These are phyloP conservation scores for Gaeumannomyces sp. DNA, from an alignment of 2,329 filamentous ascomycete species.

Conservation along the genomic window DNA sequence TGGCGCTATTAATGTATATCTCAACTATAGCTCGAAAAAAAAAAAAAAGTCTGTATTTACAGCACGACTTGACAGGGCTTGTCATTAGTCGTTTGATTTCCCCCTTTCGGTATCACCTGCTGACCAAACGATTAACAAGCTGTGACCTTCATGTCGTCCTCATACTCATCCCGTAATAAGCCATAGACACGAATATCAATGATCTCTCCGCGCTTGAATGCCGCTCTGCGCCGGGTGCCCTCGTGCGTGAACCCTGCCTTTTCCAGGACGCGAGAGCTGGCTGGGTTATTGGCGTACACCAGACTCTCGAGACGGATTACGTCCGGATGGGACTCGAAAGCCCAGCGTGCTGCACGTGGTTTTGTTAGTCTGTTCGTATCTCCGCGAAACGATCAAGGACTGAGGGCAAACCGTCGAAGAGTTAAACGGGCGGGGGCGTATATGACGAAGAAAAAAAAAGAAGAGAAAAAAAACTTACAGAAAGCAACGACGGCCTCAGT, in stretches of 20 bases:
- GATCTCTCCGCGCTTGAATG: constrained; percentile 34
- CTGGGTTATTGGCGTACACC: constrained; percentile 32
- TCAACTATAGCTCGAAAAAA: not conserved
- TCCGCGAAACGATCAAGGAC: not conserved
- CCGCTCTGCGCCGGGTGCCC: constrained; percentile 33
- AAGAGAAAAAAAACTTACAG: not conserved
- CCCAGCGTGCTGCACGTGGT: constrained; percentile 27
- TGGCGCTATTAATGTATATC: too few species aligned
- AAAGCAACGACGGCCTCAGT: constrained; percentile 34
- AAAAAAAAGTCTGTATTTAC: not conserved
- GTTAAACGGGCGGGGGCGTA: not conserved
- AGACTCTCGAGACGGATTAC: constrained; percentile 36
- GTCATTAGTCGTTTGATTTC: not conserved
- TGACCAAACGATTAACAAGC: not conserved
- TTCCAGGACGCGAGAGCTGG: constrained; percentile 35
- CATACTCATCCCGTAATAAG: constrained; percentile 18
- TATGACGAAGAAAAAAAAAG: not conserved
- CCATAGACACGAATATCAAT: constrained; percentile 32
- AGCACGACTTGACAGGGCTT: too few species aligned
- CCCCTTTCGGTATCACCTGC: not conserved
- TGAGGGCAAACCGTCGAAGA: not conserved
- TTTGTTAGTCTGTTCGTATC: not conserved
- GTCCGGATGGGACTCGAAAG: constrained; percentile 34
- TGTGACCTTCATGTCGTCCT: not conserved
- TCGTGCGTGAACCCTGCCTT: constrained; percentile 38